Percentiles rank a stretch among this genome's conserved stretches.
These are phyloP conservation scores for Cutaneotrichosporon mucoides DNA, from an alignment of 1,284 basidiomycete species.

Conservation along the genomic window DNA sequence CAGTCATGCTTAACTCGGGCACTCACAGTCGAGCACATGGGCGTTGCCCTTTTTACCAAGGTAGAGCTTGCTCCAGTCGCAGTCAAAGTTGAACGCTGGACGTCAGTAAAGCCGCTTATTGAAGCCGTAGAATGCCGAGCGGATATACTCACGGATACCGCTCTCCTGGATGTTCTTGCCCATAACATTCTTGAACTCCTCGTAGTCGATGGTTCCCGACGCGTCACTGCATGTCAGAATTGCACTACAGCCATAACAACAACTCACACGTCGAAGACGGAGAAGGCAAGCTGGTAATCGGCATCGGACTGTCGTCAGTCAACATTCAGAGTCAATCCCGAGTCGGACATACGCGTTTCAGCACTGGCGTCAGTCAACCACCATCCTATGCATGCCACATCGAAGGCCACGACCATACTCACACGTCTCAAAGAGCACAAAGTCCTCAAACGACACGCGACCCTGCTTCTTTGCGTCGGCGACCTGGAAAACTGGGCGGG, in stretches of 20 bases:
- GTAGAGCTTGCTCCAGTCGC: conserved; percentile 91
- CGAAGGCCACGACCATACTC: conserved; percentile 15
- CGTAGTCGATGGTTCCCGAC: conserved; percentile 81
- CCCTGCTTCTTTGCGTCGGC: conserved; percentile 75
- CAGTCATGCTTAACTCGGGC: no score
- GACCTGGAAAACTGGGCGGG: conserved; percentile 66
- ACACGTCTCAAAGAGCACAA: conserved; percentile 81
- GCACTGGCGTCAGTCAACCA: conserved; percentile 25
- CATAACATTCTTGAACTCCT: conserved; percentile 89
- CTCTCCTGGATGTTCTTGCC: conserved; percentile 61
- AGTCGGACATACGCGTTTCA: conserved; percentile 35
- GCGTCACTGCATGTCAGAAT: conserved; percentile 58
- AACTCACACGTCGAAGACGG: conserved; percentile 86
- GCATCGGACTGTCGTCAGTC: conserved; percentile 66
- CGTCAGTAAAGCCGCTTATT: not conserved
- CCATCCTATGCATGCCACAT: not conserved
- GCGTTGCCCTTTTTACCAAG: conserved; percentile 82
- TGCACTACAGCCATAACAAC: not conserved
- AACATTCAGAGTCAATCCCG: not conserved
- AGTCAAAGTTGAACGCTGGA: conserved; percentile 83
- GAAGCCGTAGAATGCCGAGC: not conserved
- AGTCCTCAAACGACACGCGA: conserved; percentile 87
- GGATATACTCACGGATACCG: conserved; percentile 59
- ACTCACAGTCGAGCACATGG: conserved; percentile 72
- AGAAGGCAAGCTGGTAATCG: conserved; percentile 93